Base-by-base conservation (phyloP, 2,329 filamentous ascomycete genomes). In the Sporothrix globosa region DNA sequence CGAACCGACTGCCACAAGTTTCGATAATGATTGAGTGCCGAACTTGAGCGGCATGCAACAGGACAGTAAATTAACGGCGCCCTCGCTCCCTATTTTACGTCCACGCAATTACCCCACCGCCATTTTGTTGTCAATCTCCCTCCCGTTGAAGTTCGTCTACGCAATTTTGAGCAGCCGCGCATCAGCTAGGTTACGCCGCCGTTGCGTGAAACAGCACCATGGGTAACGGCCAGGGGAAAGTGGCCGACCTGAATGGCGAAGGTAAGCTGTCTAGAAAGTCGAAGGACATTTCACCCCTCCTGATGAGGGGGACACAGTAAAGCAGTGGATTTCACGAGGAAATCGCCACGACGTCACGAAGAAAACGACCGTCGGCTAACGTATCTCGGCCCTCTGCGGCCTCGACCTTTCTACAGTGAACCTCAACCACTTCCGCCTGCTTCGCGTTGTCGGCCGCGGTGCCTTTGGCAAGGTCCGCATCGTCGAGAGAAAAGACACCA, bases 401-500 rank as follows among this genome's bases (percentile, higher is more conserved):
- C 54, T 34, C 30, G 19, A 19, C 41, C 34, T 19, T 68, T 52
- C 9, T 10, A 44, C 60, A 97, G 96, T 97, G 76, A 98, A 95
- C 80, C 90, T 99, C 76, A 97, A 97, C 78, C 96, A 99, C 82
- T 99, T 99, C 81, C 92, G 95, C 75, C 86, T 99, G 70, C 84
- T 98, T 74, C 91, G 96, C 78, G 96, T 99, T 74, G 96, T 99
- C 75, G 96, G 96, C 75, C 96, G 97, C 81, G 96, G 96, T 77
- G 96, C 96, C 70, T 99, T 99, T 84, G 96, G 96, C 77, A 99
- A 99, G 82, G 96, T 99, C 73, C 91, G 96, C 77, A 99, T 99
- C 75, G 96, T 99, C 78, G 96, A 99, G 85, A 89, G 94, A 75
- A 98, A 98, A 82, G 96, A 99, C 79, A 97, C 93, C 1, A 91